A percentile compares a stretch with the other conserved stretches of the same genome.
Evolutionary conservation across 306 rosid genomes (phyloP).

Genomic region (Prinsepia uniflora): DNA sequence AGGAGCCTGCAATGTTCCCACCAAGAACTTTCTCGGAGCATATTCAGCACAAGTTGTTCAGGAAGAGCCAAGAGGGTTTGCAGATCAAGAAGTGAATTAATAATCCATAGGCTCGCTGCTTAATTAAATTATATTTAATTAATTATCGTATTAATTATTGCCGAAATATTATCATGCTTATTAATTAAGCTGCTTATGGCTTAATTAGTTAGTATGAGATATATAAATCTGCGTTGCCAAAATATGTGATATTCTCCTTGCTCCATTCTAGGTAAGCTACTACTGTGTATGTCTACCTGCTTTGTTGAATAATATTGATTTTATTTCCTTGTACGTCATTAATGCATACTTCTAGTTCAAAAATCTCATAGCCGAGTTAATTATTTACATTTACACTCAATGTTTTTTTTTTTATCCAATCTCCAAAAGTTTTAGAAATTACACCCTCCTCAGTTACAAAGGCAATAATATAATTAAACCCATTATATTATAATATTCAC

Average conservation of each 20-base stretch:
- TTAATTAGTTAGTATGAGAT: background rate
- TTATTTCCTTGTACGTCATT: background rate
- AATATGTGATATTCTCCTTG: background rate
- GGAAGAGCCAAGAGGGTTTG: conserved; percentile 40
- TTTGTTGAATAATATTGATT: conserved; percentile 6
- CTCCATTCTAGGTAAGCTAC: background rate
- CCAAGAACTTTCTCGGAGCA: conserved; percentile 87
- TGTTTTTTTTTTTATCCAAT: too few relatives aligned
- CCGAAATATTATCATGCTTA: too few relatives aligned
- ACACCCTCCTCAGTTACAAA: too few relatives aligned
- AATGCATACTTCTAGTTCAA: too few relatives aligned
- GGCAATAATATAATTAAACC: too few relatives aligned
- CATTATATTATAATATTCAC: too few relatives aligned
- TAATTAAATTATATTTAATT: background rate
- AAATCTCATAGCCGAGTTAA: too few relatives aligned
- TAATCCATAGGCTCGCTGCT: too few relatives aligned
- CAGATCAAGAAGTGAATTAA: background rate
- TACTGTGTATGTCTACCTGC: background rate
- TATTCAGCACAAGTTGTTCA: conserved; percentile 69
- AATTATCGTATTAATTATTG: background rate
- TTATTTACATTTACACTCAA: too few relatives aligned
- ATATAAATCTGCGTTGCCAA: background rate
- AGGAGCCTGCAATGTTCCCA: conserved; percentile 51
- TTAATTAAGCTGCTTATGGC: background rate
- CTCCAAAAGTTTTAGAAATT: too few relatives aligned